Evolutionary conservation across 768 basidiomycete genomes (phyloP).

Genomic region (Psilocybe azurescens): DNA sequence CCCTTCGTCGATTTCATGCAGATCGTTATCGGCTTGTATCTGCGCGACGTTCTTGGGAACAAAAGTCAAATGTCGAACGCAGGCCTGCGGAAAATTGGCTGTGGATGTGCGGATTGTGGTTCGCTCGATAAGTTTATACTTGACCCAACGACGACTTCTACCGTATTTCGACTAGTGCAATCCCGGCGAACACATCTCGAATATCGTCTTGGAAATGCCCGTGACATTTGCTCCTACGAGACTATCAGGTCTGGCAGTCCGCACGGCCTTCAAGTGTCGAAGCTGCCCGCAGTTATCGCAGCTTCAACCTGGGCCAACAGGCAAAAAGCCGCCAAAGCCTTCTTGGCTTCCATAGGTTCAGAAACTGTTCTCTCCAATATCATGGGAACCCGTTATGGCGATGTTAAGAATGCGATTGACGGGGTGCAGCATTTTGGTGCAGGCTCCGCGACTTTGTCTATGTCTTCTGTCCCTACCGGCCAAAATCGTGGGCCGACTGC

Average conservation of each 20-base stretch:
- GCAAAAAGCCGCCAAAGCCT: slow-evolving; percentile 27
- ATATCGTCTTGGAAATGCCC: slow-evolving; percentile 19
- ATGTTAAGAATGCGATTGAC: slow-evolving; percentile 33
- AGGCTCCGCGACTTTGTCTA: no score
- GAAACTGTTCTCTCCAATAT: slow-evolving; percentile 29
- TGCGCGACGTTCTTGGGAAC: slow-evolving; percentile 33
- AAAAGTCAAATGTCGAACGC: slow-evolving; percentile 17
- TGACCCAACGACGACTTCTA: slow-evolving; percentile 13
- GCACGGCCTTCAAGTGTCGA: slow-evolving; percentile 33
- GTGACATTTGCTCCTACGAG: slow-evolving; percentile 29
- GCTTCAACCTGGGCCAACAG: slow-evolving; percentile 27
- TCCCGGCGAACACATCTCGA: slow-evolving; percentile 30
- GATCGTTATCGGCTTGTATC: slow-evolving; percentile 32
- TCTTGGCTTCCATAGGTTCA: slow-evolving; percentile 33
- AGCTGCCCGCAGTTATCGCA: slow-evolving; percentile 26
- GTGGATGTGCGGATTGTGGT: slow-evolving; percentile 36
- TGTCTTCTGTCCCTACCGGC: no score
- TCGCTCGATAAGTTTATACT: slow-evolving; percentile 32
- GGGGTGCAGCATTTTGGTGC: slow-evolving; percentile 26
- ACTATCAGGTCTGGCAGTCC: slow-evolving; percentile 31
- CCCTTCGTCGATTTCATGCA: slow-evolving; percentile 36
- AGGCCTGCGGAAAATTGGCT: slow-evolving; percentile 34
- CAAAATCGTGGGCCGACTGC: no score
- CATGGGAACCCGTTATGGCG: slow-evolving; percentile 36
- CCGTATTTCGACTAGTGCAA: slow-evolving; percentile 25